A percentile compares a stretch with the other conserved stretches of the same genome.
These are phyloP conservation scores for Calonectria multiphialidica DNA, from an alignment of 2,329 filamentous ascomycete genomes.

Conservation along the genomic window DNA sequence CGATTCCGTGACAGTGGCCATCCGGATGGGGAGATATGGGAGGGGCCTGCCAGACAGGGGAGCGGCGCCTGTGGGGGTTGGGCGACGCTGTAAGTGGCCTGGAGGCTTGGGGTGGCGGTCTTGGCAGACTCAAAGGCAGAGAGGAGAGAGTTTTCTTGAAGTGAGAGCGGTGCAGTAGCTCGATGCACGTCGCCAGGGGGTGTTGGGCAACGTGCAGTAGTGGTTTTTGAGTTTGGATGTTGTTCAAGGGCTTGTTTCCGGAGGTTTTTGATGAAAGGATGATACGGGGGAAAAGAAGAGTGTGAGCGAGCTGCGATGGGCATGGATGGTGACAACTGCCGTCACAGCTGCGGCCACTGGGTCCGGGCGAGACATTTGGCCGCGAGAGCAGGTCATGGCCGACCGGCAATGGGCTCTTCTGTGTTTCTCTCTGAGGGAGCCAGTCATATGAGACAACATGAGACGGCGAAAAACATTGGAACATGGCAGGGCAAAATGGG, in stretches of 20 bases:
- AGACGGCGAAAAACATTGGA: background rate
- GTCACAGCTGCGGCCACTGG: constrained; percentile 8
- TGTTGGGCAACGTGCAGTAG: constrained; percentile 21
- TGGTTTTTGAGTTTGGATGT: constrained; percentile 1
- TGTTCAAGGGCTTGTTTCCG: constrained; percentile 2
- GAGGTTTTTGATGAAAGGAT: background rate
- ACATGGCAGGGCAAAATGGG: background rate
- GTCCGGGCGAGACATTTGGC: background rate
- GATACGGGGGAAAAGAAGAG: background rate
- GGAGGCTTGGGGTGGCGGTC: background rate
- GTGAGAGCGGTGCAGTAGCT: constrained; percentile 38
- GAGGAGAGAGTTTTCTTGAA: background rate
- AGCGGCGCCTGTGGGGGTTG: background rate
- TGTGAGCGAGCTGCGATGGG: background rate
- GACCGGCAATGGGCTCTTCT: background rate
- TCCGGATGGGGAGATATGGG: background rate
- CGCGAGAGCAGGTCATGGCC: background rate
- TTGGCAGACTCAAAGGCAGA: background rate
- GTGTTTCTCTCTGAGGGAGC: background rate
- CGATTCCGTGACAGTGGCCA: constrained; percentile 4
- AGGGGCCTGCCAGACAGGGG: constrained; percentile 1
- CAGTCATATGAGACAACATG: background rate
- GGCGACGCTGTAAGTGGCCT: constrained; percentile 9
- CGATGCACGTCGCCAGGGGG: constrained; percentile 38
- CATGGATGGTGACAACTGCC: constrained; percentile 6